These are phyloP conservation scores for Linderniella brevidens DNA, from an alignment of 257 asterid species.

Conservation along the genomic window DNA sequence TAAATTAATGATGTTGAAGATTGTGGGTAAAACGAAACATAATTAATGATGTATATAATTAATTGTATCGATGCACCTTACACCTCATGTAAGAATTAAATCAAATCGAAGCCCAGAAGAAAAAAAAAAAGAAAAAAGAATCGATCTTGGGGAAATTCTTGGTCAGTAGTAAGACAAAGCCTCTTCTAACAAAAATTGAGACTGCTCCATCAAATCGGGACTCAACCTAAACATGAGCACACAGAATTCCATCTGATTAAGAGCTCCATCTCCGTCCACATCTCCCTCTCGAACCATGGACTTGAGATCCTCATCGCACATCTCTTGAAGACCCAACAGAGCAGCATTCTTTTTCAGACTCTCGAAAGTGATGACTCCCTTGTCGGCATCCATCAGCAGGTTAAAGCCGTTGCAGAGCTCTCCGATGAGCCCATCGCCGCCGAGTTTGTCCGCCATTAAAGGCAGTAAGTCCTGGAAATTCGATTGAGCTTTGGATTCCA, in stretches of 20 bases:
- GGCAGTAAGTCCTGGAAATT: slow-evolving; percentile 37
- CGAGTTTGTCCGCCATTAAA: slow-evolving; percentile 40
- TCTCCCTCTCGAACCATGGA: slow-evolving; percentile 33
- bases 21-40: no score
- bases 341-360: slow-evolving; percentile 25
- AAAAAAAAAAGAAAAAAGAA: no score
- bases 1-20: no score
- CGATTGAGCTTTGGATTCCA: slow-evolving; percentile 18
- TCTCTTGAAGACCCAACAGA: slow-evolving; percentile 20
- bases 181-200: slow-evolving; percentile 28
- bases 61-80: no score
- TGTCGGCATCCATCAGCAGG: slow-evolving; percentile 25
- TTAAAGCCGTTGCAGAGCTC: slow-evolving; percentile 32
- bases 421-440: slow-evolving; percentile 31
- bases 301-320: slow-evolving; percentile 24
- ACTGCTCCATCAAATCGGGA: slow-evolving; percentile 41
- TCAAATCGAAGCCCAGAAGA: no score
- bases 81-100: no score
- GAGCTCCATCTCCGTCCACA: slow-evolving; percentile 45
- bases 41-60: no score
- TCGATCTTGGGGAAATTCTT: no score
- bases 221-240: slow-evolving; percentile 44
- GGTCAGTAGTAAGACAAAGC: slow-evolving; percentile 4
- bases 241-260: slow-evolving; percentile 47
- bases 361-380: slow-evolving; percentile 35